These are phyloP conservation scores for Musa troglodytarum DNA, from an alignment of 176 grass and related monocot species.

Conservation along the genomic window DNA sequence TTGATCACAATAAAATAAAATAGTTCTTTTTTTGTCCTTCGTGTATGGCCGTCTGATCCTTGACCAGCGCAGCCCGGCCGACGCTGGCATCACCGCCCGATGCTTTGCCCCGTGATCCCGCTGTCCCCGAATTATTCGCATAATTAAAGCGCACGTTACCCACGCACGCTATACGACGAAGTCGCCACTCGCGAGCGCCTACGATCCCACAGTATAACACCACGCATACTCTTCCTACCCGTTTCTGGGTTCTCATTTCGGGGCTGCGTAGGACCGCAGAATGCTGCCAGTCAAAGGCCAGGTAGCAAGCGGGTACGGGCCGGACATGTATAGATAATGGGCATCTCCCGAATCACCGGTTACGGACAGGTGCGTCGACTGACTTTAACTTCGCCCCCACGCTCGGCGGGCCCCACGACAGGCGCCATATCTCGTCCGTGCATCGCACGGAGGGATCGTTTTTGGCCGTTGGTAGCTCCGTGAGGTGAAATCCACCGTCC, in stretches of 20 bases:
- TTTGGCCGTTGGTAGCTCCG: neutral
- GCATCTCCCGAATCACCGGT: neutral
- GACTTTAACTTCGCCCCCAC: neutral
- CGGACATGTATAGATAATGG: neutral
- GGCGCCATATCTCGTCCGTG: neutral
- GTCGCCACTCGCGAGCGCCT: neutral
- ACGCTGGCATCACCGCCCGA: neutral
- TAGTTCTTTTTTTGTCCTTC: neutral
- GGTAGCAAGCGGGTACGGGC: rapidly evolving
- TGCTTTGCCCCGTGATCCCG: neutral
- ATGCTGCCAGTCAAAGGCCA: neutral
- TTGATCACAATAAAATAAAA: no score
- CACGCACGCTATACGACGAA: neutral
- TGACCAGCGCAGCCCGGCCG: neutral
- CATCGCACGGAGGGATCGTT: neutral
- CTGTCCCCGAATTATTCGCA: neutral
- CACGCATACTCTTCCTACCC: neutral
- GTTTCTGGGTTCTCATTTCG: neutral
- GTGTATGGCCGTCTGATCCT: neutral
- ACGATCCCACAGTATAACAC: neutral
- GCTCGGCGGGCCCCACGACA: neutral
- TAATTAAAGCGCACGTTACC: neutral
- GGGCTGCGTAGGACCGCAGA: no score
- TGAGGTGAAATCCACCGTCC: neutral
- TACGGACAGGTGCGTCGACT: neutral